These are phyloP conservation scores for Suillus subalutaceus DNA, from an alignment of 768 basidiomycete genomes.

Conservation along the genomic window DNA sequence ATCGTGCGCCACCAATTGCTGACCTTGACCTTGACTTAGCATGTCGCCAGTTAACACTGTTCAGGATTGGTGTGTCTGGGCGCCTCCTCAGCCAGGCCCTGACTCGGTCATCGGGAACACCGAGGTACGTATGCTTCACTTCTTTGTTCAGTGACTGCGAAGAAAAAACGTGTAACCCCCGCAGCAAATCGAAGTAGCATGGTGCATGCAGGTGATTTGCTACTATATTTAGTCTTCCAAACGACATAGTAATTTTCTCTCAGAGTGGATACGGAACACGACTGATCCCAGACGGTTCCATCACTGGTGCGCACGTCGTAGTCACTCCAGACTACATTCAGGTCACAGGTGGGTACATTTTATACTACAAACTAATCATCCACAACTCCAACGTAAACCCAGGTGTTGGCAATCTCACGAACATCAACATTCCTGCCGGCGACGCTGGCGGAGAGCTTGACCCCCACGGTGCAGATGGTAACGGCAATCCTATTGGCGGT, in stretches of 20 bases:
- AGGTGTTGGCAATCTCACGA: conserved; percentile 68
- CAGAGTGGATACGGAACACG: conserved; percentile 64
- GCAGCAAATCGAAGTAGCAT: conserved; percentile 53
- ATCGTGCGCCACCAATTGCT: conserved; percentile 40
- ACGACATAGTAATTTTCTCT: conserved; percentile 2
- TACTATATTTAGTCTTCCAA: background rate
- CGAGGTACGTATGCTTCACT: conserved; percentile 47
- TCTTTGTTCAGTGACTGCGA: conserved; percentile 14
- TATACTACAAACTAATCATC: conserved; percentile 20
- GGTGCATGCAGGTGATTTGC: conserved; percentile 47
- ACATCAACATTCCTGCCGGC: conserved; percentile 61
- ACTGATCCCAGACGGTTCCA: conserved; percentile 72
- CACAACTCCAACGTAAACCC: conserved; percentile 27
- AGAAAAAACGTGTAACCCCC: conserved; percentile 17
- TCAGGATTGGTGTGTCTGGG: conserved; percentile 57
- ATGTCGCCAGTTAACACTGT: conserved; percentile 53
- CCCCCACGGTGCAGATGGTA: conserved; percentile 65
- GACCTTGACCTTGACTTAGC: conserved; percentile 5
- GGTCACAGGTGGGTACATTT: conserved; percentile 51
- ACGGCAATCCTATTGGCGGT: conserved; percentile 65
- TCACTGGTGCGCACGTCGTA: conserved; percentile 68
- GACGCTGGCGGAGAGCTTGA: conserved; percentile 71
- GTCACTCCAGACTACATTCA: conserved; percentile 78
- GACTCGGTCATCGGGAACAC: conserved; percentile 59
- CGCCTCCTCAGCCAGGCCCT: conserved; percentile 52